Base-by-base conservation (phyloP, 1,284 basidiomycete species). In the Anthracocystis panici-leucophaei region DNA sequence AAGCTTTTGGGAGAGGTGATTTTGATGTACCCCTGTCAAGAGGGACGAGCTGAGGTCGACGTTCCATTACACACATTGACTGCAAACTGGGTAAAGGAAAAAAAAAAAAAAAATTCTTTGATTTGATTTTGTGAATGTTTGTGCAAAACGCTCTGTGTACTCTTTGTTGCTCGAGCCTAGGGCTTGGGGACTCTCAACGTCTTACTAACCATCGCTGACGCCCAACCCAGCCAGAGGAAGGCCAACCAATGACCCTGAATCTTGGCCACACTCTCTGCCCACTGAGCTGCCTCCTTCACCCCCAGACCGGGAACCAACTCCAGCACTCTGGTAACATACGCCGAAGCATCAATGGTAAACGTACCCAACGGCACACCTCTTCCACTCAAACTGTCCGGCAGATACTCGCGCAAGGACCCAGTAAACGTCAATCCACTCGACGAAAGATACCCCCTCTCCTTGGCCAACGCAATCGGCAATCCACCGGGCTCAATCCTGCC, bases 401-500 rank as follows among this genome's bases (percentile, higher is more conserved):
- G 49, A 40, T 71, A 64, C 23, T 79, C 79, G 21, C 60, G 16
- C 10, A 80, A 49, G 8, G 62, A 48, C 2, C 77, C 80, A 25
- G 81, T 82, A 41, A 78, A 82, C 1, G 77, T 77, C 12, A 80
- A 44, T 5, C 77, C 77, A 10, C 77, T 46, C n/a, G 31, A 42
- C 21, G 70, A 56, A 23, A 80, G 52, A 45, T 63, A 63, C 7
- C 77, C 77, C 1, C 75, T 38, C 45, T 79, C 72, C 55, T 57
- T 69, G 1, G 67, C 67, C 9, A 77, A 58, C 2, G 62, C 78
- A 44, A 82, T 57, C 20, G 75, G 69, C 56, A 82, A 31, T 48
- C 67, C 60, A 21, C 78, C 67, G 1, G 78, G 62, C 25, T 78
- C 79, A 40, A 83, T 77, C 14, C 81, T 60, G 11, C 94, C 96